phyloP scores from a whole-genome alignment of 2,329 filamentous ascomycete genomes.

The Fusarium cyanostomum region DNA sequence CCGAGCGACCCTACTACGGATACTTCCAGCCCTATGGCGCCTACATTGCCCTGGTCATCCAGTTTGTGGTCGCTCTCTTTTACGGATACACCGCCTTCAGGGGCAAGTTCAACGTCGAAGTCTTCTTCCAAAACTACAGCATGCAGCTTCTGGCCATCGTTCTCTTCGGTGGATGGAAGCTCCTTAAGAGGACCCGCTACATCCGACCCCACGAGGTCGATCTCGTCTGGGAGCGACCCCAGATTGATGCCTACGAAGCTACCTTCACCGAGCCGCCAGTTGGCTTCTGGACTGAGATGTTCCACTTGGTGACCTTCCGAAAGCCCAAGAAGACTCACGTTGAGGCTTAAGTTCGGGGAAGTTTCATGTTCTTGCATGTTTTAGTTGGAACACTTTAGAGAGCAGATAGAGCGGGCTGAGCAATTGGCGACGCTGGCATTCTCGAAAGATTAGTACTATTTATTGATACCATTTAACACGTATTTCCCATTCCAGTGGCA shows the following conservation, averaged over 20 bases:
- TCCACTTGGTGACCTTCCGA: slow-evolving; percentile 54
- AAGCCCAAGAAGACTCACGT: slow-evolving; percentile 16
- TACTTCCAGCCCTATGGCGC: slow-evolving; percentile 48
- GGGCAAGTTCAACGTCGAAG: slow-evolving; percentile 56
- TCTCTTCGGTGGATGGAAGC: slow-evolving; percentile 68
- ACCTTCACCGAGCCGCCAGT: slow-evolving; percentile 58
- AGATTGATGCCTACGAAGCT: slow-evolving; percentile 66
- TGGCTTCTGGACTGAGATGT: slow-evolving; percentile 64
- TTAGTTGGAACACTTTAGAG: too few species aligned
- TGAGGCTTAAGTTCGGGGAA: background rate
- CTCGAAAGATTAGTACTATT: too few species aligned
- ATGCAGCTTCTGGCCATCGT: slow-evolving; percentile 64
- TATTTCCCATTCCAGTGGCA: too few species aligned
- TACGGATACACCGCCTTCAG: slow-evolving; percentile 65
- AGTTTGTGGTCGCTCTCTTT: slow-evolving; percentile 54
- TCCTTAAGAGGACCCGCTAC: slow-evolving; percentile 66
- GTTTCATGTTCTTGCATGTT: too few species aligned
- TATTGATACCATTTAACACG: too few species aligned
- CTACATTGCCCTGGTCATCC: slow-evolving; percentile 54
- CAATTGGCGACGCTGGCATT: too few species aligned
- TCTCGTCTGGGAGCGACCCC: slow-evolving; percentile 66
- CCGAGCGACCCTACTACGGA: slow-evolving; percentile 67
- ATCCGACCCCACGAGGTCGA: slow-evolving; percentile 64
- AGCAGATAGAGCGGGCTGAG: too few species aligned
- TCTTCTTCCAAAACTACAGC: slow-evolving; percentile 63